Evolutionary conservation across 805 yeast genomes (phyloP), one percentile per base, ranked within the genome.

Genomic region (Candida loeiensis): DNA sequence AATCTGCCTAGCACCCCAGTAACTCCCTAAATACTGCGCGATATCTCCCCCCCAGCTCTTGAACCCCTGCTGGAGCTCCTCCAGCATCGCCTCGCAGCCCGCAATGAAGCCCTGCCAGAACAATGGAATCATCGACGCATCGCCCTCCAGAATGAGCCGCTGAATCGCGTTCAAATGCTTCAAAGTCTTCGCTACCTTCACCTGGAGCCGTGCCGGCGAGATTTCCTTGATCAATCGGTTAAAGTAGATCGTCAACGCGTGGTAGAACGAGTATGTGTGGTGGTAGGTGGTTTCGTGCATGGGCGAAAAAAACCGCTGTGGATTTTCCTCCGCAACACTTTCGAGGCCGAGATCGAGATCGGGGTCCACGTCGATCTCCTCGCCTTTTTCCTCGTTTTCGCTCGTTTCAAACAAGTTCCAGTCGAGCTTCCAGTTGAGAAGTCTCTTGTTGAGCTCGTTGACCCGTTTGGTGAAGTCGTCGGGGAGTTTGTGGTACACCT

Each of bases 81-180:
- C 50, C 4, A 81, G 76, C 44, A 76, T 73, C 8, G 89, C 82
- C 45, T 85, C 88, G 52, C 93, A 82, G 0, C 95, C 95, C 1
- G 91, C 89, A 32, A 88, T 82, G 49, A 88, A 88, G 0, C 93
- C 95, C 54, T 85, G 91, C 93, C 95, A 88, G 50, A 86, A 79
- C 24, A 86, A 64, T 3, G 96, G 95, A 25, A 82, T 77, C 37
- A 79, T 78, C 15, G 82, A 74, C 1, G 82, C 79, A 38, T 68
- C 64, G 18, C 76, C 79, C 15, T 71, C 62, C 5, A 74, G 73
- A 24, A 82, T 78, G 36, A 85, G 63, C 29, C 58, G 55, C 42
- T 80, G 85, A 40, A 88, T 74, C 41, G 72, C 67, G 51, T 82
- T 79, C 48, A 87, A 63, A 54, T 83, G 88, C 17, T 69, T 63